Base-by-base conservation (phyloP, 2,329 filamentous ascomycete genomes). In the Fusarium nanum region DNA sequence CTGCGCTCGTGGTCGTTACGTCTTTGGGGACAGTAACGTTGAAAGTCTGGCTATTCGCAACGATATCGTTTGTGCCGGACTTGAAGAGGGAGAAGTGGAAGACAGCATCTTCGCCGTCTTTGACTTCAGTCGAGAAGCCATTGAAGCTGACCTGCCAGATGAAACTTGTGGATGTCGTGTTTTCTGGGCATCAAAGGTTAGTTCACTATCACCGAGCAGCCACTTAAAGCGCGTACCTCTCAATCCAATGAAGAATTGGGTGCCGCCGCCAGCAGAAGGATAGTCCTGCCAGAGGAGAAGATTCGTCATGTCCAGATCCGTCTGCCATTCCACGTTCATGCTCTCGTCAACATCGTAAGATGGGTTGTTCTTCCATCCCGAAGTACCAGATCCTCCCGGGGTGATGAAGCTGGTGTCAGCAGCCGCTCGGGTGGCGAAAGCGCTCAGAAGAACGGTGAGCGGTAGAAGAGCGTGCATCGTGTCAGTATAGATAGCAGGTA, bases 201-300 rank as follows among this genome's bases (percentile, higher is more conserved):
- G 57, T 28, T n/a, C 6, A 12, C 1, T 2, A 9, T 18, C 6
- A 7, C 4, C 2, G 16, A 4, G 11, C 18, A 20, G 2, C 7
- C 14, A 10, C 30, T 9, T 2, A 14, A 20, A 16, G 30, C 18
- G 48, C 34, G 18, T 27, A 70, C 60, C 53, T 49, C 14, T 53
- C 3, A 59, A 47, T n/a, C 44, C 27, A 0, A 60, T 10, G 16
- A 68, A 62, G 23, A 45, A 72, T 7, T 59, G 58, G 12, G 46
- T 64, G 13, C 58, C 57, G 7, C 53, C 59, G 0, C 53, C 55
- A 3, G 67, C 65, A 28, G 16, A 11, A 16, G 73, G 73, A 20
- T 75, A 75, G 6, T 74, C 60, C 42, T 75, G 73, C 71, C 71
- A 74, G 27, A 75, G 49, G 4, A 72, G 14, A 16, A 75, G 56